These are phyloP conservation scores for Aureobasidium namibiae DNA, from an alignment of 2,329 filamentous ascomycete genomes.

Conservation along the genomic window DNA sequence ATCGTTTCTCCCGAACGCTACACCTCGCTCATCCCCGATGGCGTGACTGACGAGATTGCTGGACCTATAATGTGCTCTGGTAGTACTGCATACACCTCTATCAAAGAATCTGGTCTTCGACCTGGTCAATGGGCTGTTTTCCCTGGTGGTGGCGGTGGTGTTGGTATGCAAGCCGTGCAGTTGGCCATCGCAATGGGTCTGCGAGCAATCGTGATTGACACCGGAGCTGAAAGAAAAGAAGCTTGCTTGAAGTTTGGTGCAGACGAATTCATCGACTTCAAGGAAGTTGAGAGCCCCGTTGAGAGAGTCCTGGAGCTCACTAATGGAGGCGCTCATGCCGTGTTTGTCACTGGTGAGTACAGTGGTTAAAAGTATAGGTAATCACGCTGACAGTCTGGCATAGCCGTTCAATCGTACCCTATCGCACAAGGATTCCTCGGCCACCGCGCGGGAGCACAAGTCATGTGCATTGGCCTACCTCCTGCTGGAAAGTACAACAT, in stretches of 20 bases:
- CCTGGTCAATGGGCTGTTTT: slow-evolving; percentile 49
- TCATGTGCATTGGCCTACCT: slow-evolving; percentile 42
- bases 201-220: slow-evolving; percentile 48
- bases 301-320: slow-evolving; percentile 39
- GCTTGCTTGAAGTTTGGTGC: slow-evolving; percentile 44
- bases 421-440: slow-evolving; percentile 37
- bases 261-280: slow-evolving; percentile 50
- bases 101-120: slow-evolving; percentile 43
- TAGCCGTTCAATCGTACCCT: slow-evolving; percentile 11
- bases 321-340: slow-evolving; percentile 40
- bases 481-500: slow-evolving; percentile 28
- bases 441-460: slow-evolving; percentile 39
- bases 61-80: slow-evolving; percentile 54
- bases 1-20: slow-evolving; percentile 48
- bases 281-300: slow-evolving; percentile 30
- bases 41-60: slow-evolving; percentile 46
- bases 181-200: slow-evolving; percentile 49
- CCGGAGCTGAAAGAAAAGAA: slow-evolving; percentile 39
- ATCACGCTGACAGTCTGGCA: neutral
- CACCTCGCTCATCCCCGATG: slow-evolving; percentile 47
- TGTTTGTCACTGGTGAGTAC: slow-evolving; percentile 24
- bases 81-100: slow-evolving; percentile 49
- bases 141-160: slow-evolving; percentile 48
- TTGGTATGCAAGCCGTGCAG: slow-evolving; percentile 51
- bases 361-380: neutral